phyloP scores from a whole-genome alignment of 768 basidiomycete species.

The Roridomyces roridus region DNA sequence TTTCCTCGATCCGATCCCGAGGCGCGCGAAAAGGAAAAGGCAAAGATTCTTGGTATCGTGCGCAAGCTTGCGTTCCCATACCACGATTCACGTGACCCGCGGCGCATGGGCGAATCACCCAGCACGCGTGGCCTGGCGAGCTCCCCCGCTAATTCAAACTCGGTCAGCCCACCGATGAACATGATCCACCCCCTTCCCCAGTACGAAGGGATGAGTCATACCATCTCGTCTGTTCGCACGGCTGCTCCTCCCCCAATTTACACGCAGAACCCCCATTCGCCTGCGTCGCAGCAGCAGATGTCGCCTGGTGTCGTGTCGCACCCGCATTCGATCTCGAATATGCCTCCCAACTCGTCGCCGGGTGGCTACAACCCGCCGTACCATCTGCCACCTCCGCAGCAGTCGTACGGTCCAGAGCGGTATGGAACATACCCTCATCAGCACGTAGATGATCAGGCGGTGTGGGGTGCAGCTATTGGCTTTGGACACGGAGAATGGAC shows the following conservation, averaged over 20 bases:
- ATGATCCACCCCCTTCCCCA: slow-evolving; percentile 42
- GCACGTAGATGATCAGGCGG: slow-evolving; percentile 63
- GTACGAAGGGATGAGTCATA: slow-evolving; percentile 40
- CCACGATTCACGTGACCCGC: slow-evolving; percentile 67
- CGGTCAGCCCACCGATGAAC: slow-evolving; percentile 61
- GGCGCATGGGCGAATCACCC: slow-evolving; percentile 56
- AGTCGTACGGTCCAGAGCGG: slow-evolving; percentile 46
- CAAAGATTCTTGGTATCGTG: slow-evolving; percentile 67
- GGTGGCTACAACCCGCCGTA: slow-evolving; percentile 30
- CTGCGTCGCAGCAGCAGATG: slow-evolving; percentile 30
- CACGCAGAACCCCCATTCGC: slow-evolving; percentile 21
- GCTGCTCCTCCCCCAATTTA: slow-evolving; percentile 26
- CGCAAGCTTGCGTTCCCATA: slow-evolving; percentile 85
- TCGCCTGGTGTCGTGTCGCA: slow-evolving; percentile 28
- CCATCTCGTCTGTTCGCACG: slow-evolving; percentile 36
- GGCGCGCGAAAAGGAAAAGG: slow-evolving; percentile 64
- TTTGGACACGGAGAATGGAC: slow-evolving; percentile 82
- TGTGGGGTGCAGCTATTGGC: slow-evolving; percentile 79
- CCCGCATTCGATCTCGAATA: slow-evolving; percentile 27
- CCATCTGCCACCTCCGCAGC: slow-evolving; percentile 30
- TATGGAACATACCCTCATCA: slow-evolving; percentile 56
- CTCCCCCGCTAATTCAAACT: slow-evolving; percentile 64
- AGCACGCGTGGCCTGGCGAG: slow-evolving; percentile 50
- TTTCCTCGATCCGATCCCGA: slow-evolving; percentile 56
- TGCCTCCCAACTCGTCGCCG: slow-evolving; percentile 28